Evolutionary conservation across 1,284 basidiomycete species (phyloP).

Genomic region (Sphaerobolus stellatus): DNA sequence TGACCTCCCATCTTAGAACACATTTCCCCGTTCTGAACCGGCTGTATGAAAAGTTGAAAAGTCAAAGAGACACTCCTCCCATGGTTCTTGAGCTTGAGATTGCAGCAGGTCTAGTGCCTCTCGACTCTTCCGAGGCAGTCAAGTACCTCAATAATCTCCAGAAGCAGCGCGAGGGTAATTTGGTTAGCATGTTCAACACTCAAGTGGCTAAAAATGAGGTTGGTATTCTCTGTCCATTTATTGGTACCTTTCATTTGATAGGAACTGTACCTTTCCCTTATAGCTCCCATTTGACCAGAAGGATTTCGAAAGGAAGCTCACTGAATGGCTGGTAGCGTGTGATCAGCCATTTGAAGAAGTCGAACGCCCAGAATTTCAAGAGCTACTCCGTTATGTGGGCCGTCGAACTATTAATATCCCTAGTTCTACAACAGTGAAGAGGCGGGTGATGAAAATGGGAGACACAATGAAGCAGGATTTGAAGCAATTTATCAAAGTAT

Average conservation of each 20-base stretch:
- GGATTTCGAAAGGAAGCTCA: conserved; percentile 26
- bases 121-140: background rate
- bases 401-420: conserved; percentile 4
- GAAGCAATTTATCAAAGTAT: conserved; percentile 17
- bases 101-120: background rate
- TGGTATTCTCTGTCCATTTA: too few species aligned
- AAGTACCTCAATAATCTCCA: background rate
- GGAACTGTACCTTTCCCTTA: too few species aligned
- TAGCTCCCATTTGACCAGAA: conserved; percentile 10
- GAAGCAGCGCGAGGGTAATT: too few species aligned
- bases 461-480: conserved; percentile 16
- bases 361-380: conserved; percentile 26
- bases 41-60: background rate
- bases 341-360: conserved; percentile 35
- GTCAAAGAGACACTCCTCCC: background rate
- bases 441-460: conserved; percentile 17
- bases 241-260: too few species aligned
- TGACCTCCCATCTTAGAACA: background rate
- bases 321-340: conserved; percentile 28
- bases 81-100: background rate
- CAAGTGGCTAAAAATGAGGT: too few species aligned
- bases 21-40: background rate
- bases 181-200: too few species aligned
- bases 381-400: conserved; percentile 22
- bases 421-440: conserved; percentile 5